Base-by-base conservation (phyloP, 2,329 filamentous ascomycete genomes). In the Paecilomyces niveus region DNA sequence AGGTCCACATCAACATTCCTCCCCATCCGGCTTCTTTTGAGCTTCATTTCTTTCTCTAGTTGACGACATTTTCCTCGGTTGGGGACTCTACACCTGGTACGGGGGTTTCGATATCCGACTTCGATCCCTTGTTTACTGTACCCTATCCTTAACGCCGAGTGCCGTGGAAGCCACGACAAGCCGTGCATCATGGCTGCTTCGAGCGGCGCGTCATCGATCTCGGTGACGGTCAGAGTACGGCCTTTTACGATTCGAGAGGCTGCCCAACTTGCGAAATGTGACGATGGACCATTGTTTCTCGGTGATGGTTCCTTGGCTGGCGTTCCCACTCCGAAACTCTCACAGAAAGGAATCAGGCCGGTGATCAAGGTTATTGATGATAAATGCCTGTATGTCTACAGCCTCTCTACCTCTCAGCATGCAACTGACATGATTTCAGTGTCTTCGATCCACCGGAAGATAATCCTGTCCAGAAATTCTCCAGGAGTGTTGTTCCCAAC, bases 361-460 rank as follows among this genome's bases (percentile, higher is more conserved):
- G 92, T 99, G 56, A 89, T 99, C 77, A 97, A 97, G 76, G 92
- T 99, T 21, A 84, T 99, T 56, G 95, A 99, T 71, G 92, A 97
- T 72, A 89, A 90, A 69, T 97, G 94, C 79, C 79, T 99, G 94
- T 97, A 83, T 66, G 90, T 82, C 55, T 53, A 57, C 5, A 13
- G 29, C 7, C 6, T 49, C 11, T n/a, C 18, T 10, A 15, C 7
- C 5, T 32, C 29, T 3, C 3, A 18, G 21, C 13, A 54, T 53
- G 39, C 51, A 55, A 63, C 65, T 65, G 53, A 64, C 63, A 59
- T 57, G 39, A 22, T 33, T 51, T 54, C 3, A 97, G 94, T 72
- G 87, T 99, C 32, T 99, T 99, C 73, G 94, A 99, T 67, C 94
- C 94, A 7, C 94, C 94, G 50, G 94, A 99, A 75, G 92, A 97